phyloP scores from a whole-genome alignment of 306 rosid genomes.

The Geum urbanum region DNA sequence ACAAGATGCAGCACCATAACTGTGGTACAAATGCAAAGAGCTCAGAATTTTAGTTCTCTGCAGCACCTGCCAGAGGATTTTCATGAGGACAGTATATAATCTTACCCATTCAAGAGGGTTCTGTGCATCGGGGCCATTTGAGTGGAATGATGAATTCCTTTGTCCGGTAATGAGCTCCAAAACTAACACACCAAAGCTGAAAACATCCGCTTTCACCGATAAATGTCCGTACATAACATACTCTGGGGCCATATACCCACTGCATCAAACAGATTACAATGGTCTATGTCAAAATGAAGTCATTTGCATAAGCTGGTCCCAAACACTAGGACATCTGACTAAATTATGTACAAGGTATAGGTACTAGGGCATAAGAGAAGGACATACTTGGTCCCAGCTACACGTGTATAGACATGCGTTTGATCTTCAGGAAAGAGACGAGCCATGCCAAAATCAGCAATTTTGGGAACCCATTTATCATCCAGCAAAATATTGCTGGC shows the following conservation, averaged over 20 bases:
- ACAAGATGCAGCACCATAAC: not conserved
- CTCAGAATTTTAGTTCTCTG: not conserved
- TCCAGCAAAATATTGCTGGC: conserved; percentile 87
- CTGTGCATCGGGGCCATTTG: conserved; percentile 27
- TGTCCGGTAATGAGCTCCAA: conserved; percentile 76
- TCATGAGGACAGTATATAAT: not conserved
- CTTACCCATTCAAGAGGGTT: conserved; percentile 58
- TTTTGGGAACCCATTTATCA: conserved; percentile 88
- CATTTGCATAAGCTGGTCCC: not conserved
- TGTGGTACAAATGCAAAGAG: not conserved
- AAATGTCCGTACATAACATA: conserved; percentile 81
- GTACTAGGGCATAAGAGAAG: not conserved
- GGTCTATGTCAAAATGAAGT: not conserved
- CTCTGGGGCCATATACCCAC: conserved; percentile 97
- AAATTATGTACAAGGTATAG: not conserved
- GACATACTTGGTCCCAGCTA: conserved; percentile 92
- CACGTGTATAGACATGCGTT: conserved; percentile 84
- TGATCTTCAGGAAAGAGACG: conserved; percentile 97
- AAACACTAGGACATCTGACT: not conserved
- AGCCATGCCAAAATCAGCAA: conserved; percentile 99
- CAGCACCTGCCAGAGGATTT: not conserved
- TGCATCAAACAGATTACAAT: conserved; percentile 24
- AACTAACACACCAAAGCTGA: conserved; percentile 84
- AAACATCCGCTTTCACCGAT: conserved; percentile 77
- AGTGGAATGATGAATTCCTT: conserved; percentile 43